Conservation (phyloP, 352 stramenopile genomes). For the Phytophthora foliorum region DNA sequence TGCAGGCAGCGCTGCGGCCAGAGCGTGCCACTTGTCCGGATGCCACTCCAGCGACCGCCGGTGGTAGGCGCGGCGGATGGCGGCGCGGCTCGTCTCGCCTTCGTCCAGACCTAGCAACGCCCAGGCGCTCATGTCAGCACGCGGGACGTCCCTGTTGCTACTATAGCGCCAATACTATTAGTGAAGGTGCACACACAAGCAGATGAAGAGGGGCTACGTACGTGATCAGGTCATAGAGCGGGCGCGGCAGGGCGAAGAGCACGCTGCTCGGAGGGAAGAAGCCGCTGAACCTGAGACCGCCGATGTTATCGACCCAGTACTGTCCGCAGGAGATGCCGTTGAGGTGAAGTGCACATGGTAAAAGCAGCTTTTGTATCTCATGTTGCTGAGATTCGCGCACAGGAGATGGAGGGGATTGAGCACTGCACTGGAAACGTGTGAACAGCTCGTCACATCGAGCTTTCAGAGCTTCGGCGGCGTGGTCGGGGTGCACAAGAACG, state of each 20-base stretch:
- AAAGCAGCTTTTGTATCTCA: slow-evolving; percentile 36
- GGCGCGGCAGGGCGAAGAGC: slow-evolving; percentile 52
- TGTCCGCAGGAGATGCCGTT: slow-evolving; percentile 42
- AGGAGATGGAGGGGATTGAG: not conserved
- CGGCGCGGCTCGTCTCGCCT: slow-evolving; percentile 48
- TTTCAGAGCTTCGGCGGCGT: slow-evolving; percentile 25
- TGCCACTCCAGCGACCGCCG: slow-evolving; percentile 74
- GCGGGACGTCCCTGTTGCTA: slow-evolving; percentile 53
- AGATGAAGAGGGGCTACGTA: slow-evolving; percentile 37
- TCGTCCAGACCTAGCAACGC: slow-evolving; percentile 52
- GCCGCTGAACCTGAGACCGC: slow-evolving; percentile 40
- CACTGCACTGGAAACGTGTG: slow-evolving; percentile 41
- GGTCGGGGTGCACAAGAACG: slow-evolving; percentile 52
- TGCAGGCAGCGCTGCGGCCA: slow-evolving; percentile 24
- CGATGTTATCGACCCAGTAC: slow-evolving; percentile 49
- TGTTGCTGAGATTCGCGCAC: not conserved
- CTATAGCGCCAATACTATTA: not conserved
- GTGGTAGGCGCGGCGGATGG: slow-evolving; percentile 70
- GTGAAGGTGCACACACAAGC: not conserved
- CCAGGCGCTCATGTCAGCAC: slow-evolving; percentile 56
- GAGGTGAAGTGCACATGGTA: slow-evolving; percentile 30
- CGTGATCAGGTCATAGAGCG: slow-evolving; percentile 67
- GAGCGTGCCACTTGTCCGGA: slow-evolving; percentile 69
- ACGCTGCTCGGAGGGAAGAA: slow-evolving; percentile 11
- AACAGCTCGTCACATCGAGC: slow-evolving; percentile 48